phyloP scores from a whole-genome alignment of 2,329 filamentous ascomycete species.

The Stagonosporopsis chrysanthemi region DNA sequence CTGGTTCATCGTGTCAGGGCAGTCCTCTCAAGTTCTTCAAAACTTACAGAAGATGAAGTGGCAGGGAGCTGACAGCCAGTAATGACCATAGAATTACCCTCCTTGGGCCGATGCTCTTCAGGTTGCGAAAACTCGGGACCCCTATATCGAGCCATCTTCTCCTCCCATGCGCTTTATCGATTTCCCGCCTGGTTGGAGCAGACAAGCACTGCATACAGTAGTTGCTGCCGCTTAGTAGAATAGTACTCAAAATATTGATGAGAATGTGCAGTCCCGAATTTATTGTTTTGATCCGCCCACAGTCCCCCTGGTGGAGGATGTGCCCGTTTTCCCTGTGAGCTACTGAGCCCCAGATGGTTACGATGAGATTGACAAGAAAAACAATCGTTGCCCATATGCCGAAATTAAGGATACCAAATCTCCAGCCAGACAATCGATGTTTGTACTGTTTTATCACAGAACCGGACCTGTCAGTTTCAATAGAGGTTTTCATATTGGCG shows the following conservation, averaged over 20 bases:
- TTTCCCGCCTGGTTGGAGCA: slow-evolving; percentile 58
- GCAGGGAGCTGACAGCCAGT: slow-evolving; percentile 22
- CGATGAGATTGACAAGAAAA: slow-evolving; percentile 1
- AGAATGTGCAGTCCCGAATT: slow-evolving; percentile 48
- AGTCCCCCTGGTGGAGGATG: slow-evolving; percentile 1
- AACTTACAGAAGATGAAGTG: slow-evolving; percentile 28
- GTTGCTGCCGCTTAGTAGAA: slow-evolving; percentile 57
- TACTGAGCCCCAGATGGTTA: slow-evolving; percentile 5
- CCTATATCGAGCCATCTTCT: slow-evolving; percentile 25
- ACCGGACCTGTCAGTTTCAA: background rate
- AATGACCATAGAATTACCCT: slow-evolving; percentile 20
- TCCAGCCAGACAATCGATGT: background rate
- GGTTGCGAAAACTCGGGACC: slow-evolving; percentile 28
- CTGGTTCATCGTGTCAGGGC: slow-evolving; percentile 8
- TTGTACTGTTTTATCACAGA: background rate
- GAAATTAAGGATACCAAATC: background rate
- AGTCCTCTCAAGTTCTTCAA: background rate
- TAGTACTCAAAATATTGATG: slow-evolving; percentile 58
- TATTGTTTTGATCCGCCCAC: background rate
- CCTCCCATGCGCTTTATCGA: slow-evolving; percentile 56
- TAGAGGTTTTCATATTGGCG: background rate
- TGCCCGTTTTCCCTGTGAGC: background rate
- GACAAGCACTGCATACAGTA: slow-evolving; percentile 61
- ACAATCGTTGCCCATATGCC: slow-evolving; percentile 1
- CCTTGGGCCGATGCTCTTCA: slow-evolving; percentile 19